Base-by-base conservation (phyloP, 2,329 filamentous ascomycete species). In the Nemania serpens region DNA sequence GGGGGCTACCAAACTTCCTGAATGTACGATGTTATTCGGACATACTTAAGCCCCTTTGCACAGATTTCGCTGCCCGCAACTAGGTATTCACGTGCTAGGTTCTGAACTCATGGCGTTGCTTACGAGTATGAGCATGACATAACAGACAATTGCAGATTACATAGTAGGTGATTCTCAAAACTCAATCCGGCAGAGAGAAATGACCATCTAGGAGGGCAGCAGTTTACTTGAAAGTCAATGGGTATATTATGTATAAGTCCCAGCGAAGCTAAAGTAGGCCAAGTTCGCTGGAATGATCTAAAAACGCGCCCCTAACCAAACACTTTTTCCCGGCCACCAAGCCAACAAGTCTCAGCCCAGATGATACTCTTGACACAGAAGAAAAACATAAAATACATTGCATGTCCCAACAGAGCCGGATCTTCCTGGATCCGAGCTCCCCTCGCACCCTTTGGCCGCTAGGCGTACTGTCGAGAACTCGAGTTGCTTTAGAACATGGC, bases 401-500 rank as follows among this genome's bases (percentile, higher is more conserved):
- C 54, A 43, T 5, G n/a, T 39, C 50, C 29, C n/a, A 55, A 37
- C 18, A 46, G 20, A 2, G 39, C 45, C 37, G 49, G 45, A 29
- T 54, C 59, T 34, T 46, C 55, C 55, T 43, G 59, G 54, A 63
- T 39, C 49, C 54, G 18, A 49, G 58, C 54, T 50, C 37, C 17
- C n/a, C n/a, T n/a, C n/a, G n/a, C n/a, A n/a, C n/a, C n/a, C n/a
- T 42, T 17, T 48, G 25, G 3, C 25, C 25, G 25, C 36, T 5
- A 12, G 36, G 5, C 15, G 11, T n/a, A 39, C 4, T 12, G 11
- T 10, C 36, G 15, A 3, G 15, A n/a, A 12, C 15, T 39, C 36
- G 15, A 48, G 58, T 41, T 49, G 41, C 46, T 47, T 73, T 55
- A 73, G 63, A 84, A 72, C 68, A 84, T 66, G 22, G 73, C 61